Base-by-base conservation (phyloP, 768 basidiomycete species). In the Mycena crocata region DNA sequence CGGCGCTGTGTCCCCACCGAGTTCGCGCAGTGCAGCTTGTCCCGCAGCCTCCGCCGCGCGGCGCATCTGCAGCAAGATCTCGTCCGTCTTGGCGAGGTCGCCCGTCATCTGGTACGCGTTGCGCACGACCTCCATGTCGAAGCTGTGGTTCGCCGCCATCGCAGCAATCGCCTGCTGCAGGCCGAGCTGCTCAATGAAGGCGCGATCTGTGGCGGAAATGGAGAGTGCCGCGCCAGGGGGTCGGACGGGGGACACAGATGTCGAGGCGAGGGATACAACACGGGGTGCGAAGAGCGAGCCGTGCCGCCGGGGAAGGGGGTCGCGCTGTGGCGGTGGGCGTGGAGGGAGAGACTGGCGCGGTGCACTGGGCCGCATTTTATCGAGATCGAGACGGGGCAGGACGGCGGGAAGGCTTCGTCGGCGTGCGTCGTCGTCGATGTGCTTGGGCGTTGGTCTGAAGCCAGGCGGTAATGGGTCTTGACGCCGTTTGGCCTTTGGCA, bases 101-200 rank as follows among this genome's bases (percentile, higher is more conserved):
- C 75, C 67, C 24, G 80, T 73, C 0, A 68, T 35, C 12, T 71
- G 37, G 66, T 81, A 85, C 31, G 86, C 76, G 17, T 73, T 73
- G 54, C 78, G 75, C 23, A 85, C 85, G 7, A 85, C 79, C 3
- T 78, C 76, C 46, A 81, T 71, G 15, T 72, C 74, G 63, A 84
- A 84, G 19, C 83, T 82, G 44, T 87, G 84, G 34, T 85, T 84
- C 23, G 75, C 70, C 0, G 84, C 80, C 76, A 89, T 84, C 61
- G 72, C 73, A 13, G 75, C 69, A 3, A 87, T 60, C 19, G 75
- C 72, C n/a, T 64, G 60, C 24, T 64, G 60, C 19, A 75, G 65
- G 1, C 76, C 79, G 24, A 76, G 63, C 21, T 60, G 59, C 60
- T 69, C 64, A 19, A 32, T 1, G 9, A 64, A 30, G 24, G 66